Evolutionary conservation across 2,329 filamentous ascomycete species (phyloP).

Genomic region (Alternaria brassicicola): DNA sequence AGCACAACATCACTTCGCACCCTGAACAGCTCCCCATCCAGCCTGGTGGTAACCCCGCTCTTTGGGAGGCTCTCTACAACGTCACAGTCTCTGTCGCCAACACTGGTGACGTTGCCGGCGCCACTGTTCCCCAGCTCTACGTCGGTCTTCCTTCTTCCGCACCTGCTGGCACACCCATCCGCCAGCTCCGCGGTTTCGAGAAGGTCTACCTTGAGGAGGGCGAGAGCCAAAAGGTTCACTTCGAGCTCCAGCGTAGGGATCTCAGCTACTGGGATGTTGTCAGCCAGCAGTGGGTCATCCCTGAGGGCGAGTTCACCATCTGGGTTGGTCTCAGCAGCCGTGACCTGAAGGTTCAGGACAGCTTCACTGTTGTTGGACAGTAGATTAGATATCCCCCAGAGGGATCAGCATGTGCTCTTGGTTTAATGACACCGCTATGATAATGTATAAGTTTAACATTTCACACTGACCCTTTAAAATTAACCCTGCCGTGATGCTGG

Average conservation of each 20-base stretch:
- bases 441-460: background rate
- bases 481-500: background rate
- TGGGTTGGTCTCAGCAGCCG: constrained; percentile 37
- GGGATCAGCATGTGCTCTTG: background rate
- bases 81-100: constrained; percentile 72
- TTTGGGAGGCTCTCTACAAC: constrained; percentile 72
- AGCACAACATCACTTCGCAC: constrained; percentile 64
- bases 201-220: constrained; percentile 62
- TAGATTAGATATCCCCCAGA: background rate
- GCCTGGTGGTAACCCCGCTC: constrained; percentile 51
- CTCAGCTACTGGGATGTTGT: constrained; percentile 83
- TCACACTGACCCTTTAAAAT: background rate
- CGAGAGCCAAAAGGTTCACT: constrained; percentile 67
- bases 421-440: background rate
- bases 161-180: constrained; percentile 62
- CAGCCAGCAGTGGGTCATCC: constrained; percentile 76
- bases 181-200: constrained; percentile 57
- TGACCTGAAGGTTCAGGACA: constrained; percentile 29
- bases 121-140: constrained; percentile 64
- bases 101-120: constrained; percentile 63
- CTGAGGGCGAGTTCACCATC: constrained; percentile 48
- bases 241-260: constrained; percentile 76
- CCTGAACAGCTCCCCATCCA: constrained; percentile 54
- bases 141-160: constrained; percentile 60
- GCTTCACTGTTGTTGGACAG: constrained; percentile 26